Evolutionary conservation across 1,284 basidiomycete species (phyloP).

Genomic region (Gastroboletus turbinatus): DNA sequence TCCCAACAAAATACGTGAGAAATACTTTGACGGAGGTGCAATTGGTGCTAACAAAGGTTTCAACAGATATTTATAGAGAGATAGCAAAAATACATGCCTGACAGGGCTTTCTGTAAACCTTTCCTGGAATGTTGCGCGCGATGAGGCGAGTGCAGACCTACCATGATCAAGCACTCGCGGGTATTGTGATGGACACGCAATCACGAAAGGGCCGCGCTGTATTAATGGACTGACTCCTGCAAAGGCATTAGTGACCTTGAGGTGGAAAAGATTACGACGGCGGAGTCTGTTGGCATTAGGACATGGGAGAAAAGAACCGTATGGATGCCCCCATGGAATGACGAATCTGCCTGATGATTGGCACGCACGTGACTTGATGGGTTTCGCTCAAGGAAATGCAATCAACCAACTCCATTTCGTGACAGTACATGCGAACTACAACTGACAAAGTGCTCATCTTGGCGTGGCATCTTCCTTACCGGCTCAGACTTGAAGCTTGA

Average conservation of each 20-base stretch:
- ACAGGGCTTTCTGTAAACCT: not conserved
- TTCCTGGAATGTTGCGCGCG: not conserved
- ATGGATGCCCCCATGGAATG: not conserved
- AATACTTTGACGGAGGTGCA: not conserved
- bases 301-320: not conserved
- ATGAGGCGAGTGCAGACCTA: slow-evolving; percentile 1
- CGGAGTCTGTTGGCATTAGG: not conserved
- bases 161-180: not conserved
- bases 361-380: not conserved
- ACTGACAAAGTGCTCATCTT: slow-evolving; percentile 1
- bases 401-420: slow-evolving; percentile 30
- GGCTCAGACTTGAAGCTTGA: slow-evolving; percentile 1
- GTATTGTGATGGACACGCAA: not conserved
- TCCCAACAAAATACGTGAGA: not conserved
- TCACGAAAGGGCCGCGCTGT: not conserved
- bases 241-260: not conserved
- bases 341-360: too few relatives aligned
- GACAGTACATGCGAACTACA: slow-evolving; percentile 21
- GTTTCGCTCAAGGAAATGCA: slow-evolving; percentile 17
- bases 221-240: not conserved
- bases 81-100: slow-evolving; percentile 23
- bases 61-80: not conserved
- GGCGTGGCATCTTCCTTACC: not conserved
- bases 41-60: not conserved
- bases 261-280: not conserved